Conservation (phyloP, 495 filamentous ascomycete genomes). For the Hypoxylon subgilvum region DNA sequence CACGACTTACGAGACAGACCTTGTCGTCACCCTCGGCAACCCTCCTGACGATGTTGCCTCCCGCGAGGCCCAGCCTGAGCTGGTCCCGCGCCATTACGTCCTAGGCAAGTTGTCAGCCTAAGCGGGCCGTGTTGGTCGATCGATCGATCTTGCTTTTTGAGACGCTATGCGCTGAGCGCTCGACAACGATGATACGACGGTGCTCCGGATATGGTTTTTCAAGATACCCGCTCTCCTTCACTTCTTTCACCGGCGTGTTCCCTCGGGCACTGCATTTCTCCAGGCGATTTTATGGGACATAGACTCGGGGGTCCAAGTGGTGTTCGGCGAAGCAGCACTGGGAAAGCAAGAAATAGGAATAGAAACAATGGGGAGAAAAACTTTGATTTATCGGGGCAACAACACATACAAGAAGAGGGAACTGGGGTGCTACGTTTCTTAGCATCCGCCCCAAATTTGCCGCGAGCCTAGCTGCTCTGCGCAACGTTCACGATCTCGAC, state of each 20-base stretch:
- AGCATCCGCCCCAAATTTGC: constrained; percentile 21
- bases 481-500: constrained; percentile 31
- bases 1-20: constrained; percentile 44
- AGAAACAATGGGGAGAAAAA: background rate
- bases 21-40: constrained; percentile 50
- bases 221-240: constrained; percentile 22
- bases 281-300: constrained; percentile 2
- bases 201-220: constrained; percentile 23
- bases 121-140: constrained; percentile 1
- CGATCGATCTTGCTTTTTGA: constrained; percentile 9
- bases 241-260: constrained; percentile 21
- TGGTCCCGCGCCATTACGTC: constrained; percentile 40
- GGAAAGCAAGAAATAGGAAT: constrained; percentile 10
- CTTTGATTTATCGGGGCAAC: constrained; percentile 17
- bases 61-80: constrained; percentile 24
- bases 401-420: constrained; percentile 9
- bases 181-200: constrained; percentile 38
- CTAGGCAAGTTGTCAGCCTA: constrained; percentile 41
- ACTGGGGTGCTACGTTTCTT: constrained; percentile 4
- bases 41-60: constrained; percentile 23
- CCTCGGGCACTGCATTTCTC: constrained; percentile 12
- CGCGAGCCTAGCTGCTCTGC: constrained; percentile 35
- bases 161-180: constrained; percentile 38
- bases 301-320: constrained; percentile 1
- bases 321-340: constrained; percentile 15